Base-by-base conservation (phyloP, 1,284 basidiomycete species). In the Puccinia polysora region DNA sequence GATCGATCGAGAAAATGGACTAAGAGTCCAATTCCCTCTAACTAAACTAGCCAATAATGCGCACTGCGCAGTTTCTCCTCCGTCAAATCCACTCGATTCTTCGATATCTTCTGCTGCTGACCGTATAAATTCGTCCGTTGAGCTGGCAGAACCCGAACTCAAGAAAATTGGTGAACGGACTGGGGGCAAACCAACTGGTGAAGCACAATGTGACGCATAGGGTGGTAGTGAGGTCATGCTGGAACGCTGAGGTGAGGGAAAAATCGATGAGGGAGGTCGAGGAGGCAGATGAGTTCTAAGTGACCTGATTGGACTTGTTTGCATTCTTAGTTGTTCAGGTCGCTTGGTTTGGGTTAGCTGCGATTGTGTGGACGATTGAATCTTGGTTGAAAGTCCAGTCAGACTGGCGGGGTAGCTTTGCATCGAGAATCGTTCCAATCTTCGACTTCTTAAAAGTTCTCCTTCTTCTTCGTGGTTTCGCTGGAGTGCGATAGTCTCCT, bases 1-100 rank as follows among this genome's bases (percentile, higher is more conserved):
- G 23, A 65, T 65, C 32, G 62, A 65, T 45, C 62, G 28, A 36
- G 47, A 50, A 30, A 68, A 68, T 10, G 65, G 65, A 68, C 65
- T 68, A 12, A 68, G 43, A 12, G 65, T 68, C 36, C 65, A 68
- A 55, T 68, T 68, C 10, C 53, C 18, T 40, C 65, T 53, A 25
- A 58, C 52, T 15, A 68, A 43, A 47, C 52, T 56, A 28, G 65
- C 65, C 20, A 68, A 55, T 58, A 68, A 68, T 20, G 62, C 62
- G 30, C 62, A 65, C 38, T 65, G 45, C 18, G 62, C 36, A 20
- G 30, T 28, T 49, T 47, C 28, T 25, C 14, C 49, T 65, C 38
- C 62, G 8, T 58, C 40, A 40, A 38, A 53, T 32, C 32, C n/a
- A 28, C 34, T 25, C n/a, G 18, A n/a, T 15, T 56, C 45, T 28